Conservation (phyloP, 2,329 filamentous ascomycete genomes). For the Fusarium albidum region DNA sequence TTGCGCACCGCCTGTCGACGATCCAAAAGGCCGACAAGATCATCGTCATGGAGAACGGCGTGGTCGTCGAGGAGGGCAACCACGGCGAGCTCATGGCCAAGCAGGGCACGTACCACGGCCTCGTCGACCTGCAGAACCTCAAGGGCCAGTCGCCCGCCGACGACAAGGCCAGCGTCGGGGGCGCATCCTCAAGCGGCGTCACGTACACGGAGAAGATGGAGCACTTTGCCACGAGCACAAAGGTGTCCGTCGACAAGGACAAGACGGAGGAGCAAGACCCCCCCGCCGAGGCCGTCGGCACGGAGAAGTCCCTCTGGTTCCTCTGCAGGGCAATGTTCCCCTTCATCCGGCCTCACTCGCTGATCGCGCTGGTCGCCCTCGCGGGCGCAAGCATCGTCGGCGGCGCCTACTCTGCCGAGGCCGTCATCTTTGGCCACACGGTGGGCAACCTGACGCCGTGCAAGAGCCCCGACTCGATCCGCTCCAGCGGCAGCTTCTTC, state of each 20-base stretch:
- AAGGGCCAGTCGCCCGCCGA: background rate
- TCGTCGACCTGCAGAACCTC: constrained; percentile 48
- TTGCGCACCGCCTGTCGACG: constrained; percentile 68
- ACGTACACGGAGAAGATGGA: too few relatives aligned
- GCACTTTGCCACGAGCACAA: too few relatives aligned
- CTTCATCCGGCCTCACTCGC: constrained; percentile 49
- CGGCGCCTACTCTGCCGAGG: constrained; percentile 57
- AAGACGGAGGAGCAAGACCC: too few relatives aligned
- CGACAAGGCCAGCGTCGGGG: too few relatives aligned
- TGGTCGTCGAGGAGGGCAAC: constrained; percentile 68
- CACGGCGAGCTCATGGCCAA: constrained; percentile 65
- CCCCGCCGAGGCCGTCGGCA: too few relatives aligned
- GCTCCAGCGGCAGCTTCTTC: constrained; percentile 52
- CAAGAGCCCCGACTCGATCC: constrained; percentile 42
- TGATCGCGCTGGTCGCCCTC: constrained; percentile 37
- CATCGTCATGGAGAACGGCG: constrained; percentile 60
- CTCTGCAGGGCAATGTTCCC: constrained; percentile 14
- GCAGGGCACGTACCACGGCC: constrained; percentile 54
- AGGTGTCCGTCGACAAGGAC: too few relatives aligned
- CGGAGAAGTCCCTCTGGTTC: background rate
- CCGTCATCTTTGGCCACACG: constrained; percentile 55
- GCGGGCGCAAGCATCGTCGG: constrained; percentile 57
- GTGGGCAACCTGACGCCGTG: constrained; percentile 47
- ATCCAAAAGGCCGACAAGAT: constrained; percentile 51
- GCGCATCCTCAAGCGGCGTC: too few relatives aligned